A percentile compares a stretch with the other conserved stretches of the same genome.
Conservation (phyloP, 495 filamentous ascomycete species). For the Penicillium coffeae region DNA sequence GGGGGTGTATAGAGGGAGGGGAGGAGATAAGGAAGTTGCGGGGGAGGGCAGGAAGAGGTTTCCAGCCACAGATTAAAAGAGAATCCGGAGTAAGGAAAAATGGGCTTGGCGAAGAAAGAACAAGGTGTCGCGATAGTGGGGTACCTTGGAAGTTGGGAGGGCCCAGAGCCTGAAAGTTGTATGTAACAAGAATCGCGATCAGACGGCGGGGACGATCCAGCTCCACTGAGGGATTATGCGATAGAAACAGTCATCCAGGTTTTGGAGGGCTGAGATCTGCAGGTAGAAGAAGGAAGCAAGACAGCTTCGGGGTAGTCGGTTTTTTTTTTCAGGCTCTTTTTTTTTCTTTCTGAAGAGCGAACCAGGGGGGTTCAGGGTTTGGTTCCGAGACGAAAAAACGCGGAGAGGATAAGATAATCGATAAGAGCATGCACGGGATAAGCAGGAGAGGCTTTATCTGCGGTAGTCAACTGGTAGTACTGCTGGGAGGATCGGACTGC, state of each 20-base stretch:
- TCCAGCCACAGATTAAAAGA: constrained; percentile 15
- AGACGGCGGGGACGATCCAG: constrained; percentile 14
- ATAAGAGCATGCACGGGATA: not conserved
- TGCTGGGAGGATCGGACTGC: too few species aligned
- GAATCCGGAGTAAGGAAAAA: constrained; percentile 24
- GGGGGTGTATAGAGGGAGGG: constrained; percentile 3
- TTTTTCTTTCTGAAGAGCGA: not conserved
- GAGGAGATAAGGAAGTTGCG: constrained; percentile 6
- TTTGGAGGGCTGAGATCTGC: constrained; percentile 6
- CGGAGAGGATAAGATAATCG: constrained; percentile 20
- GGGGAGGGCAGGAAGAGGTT: not conserved
- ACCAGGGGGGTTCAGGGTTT: constrained; percentile 3
- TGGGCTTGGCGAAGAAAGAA: constrained; percentile 27
- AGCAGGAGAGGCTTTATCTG: not conserved
- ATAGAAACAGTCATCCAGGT: constrained; percentile 26
- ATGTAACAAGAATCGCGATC: constrained; percentile 27
- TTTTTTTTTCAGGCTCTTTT: not conserved
- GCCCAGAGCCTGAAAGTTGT: constrained; percentile 16
- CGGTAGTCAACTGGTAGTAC: too few species aligned
- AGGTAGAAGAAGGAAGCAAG: not conserved
- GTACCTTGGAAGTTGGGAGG: constrained; percentile 19
- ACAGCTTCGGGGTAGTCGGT: too few species aligned
- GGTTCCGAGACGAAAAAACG: constrained; percentile 12
- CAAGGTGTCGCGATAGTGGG: constrained; percentile 27
- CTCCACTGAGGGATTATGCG: constrained; percentile 21